Percentiles rank a stretch among this genome's conserved stretches.
Evolutionary conservation across 139 green algal genomes (phyloP).

Genomic region (Chlamydomonas schloesseri): DNA sequence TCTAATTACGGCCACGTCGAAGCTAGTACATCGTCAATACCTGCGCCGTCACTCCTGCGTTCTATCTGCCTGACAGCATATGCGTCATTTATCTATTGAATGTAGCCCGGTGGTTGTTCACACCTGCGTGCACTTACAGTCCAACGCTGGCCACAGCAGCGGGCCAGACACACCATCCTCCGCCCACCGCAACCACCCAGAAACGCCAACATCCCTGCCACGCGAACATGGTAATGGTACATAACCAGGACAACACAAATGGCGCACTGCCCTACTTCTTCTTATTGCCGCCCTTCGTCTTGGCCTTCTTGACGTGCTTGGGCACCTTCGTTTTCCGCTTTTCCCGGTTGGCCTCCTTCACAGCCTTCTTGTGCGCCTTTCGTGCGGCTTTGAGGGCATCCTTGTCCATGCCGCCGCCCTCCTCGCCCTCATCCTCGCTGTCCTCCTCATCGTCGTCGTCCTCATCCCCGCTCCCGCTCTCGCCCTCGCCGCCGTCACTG

Average conservation of each 20-base stretch:
- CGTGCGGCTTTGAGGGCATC: constrained; percentile 67
- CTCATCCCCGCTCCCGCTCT: constrained; percentile 37
- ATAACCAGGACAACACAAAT: not conserved
- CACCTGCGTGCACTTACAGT: too few species aligned
- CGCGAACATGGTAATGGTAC: too few species aligned
- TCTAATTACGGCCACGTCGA: too few species aligned
- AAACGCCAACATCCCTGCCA: too few species aligned
- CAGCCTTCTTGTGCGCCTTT: constrained; percentile 84
- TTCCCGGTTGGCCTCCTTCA: constrained; percentile 93
- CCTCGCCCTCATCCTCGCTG: constrained; percentile 34
- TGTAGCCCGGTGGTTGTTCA: too few species aligned
- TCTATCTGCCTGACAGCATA: too few species aligned
- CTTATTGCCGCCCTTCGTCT: constrained; percentile 68
- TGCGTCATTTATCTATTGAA: too few species aligned
- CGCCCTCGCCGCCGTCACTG: not conserved
- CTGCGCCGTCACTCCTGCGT: too few species aligned
- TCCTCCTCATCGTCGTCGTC: constrained; percentile 48
- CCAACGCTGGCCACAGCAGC: too few species aligned
- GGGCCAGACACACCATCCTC: too few species aligned
- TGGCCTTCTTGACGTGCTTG: constrained; percentile 95
- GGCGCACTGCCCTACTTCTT: constrained; percentile 4
- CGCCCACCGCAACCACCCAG: too few species aligned
- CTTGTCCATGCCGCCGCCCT: constrained; percentile 51
- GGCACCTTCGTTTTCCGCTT: constrained; percentile 91
- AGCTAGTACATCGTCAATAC: too few species aligned